Percentiles rank a stretch among this genome's conserved stretches.
These are phyloP conservation scores for Rubia occidens DNA, from an alignment of 305 asterid species.

Conservation along the genomic window DNA sequence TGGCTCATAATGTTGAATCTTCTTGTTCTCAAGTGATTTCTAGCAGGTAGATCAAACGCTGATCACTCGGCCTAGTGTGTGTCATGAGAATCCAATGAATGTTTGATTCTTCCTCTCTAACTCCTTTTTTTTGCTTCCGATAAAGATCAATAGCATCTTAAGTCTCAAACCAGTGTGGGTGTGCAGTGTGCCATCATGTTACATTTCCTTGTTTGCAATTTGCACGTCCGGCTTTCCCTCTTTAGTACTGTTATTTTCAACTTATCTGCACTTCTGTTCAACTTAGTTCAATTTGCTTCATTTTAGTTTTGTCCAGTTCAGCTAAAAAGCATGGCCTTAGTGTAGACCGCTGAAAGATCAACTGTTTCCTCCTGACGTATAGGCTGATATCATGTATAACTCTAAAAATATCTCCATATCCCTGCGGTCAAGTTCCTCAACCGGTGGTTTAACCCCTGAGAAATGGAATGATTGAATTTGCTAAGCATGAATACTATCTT, in stretches of 20 bases:
- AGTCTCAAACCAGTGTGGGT: not conserved
- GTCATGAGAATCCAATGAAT: not conserved
- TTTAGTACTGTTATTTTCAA: not conserved
- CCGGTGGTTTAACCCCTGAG: not conserved
- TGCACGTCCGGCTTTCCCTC: not conserved
- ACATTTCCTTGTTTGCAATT: not conserved
- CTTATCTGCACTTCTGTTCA: not conserved
- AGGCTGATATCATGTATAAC: not conserved
- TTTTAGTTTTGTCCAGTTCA: not conserved
- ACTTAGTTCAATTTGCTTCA: not conserved
- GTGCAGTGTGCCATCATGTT: not conserved
- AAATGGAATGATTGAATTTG: not conserved
- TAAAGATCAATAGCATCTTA: not conserved
- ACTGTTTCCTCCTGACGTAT: not conserved
- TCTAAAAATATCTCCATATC: not conserved
- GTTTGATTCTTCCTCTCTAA: no score
- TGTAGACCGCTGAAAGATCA: not conserved
- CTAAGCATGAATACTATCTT: not conserved
- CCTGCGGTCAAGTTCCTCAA: not conserved
- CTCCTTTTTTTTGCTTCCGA: not conserved
- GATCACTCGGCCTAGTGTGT: no score
- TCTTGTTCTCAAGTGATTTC: not conserved
- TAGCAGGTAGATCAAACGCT: not conserved
- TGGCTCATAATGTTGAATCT: not conserved
- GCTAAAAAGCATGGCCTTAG: not conserved